Evolutionary conservation across 2,329 filamentous ascomycete genomes (phyloP), one percentile per base, ranked within the genome.

Genomic region (Botrytis fragariae): DNA sequence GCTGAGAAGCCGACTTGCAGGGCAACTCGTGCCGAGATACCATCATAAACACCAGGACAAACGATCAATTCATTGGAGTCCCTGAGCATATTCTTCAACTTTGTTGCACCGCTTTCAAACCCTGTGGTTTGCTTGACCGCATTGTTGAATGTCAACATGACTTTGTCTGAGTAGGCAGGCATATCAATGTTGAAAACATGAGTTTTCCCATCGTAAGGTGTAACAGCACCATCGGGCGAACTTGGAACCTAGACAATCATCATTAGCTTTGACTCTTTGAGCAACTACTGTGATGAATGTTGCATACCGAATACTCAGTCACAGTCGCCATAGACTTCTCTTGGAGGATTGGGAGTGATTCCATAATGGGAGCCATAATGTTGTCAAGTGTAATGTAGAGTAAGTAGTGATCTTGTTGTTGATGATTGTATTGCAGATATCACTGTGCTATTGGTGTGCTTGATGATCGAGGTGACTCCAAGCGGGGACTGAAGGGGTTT

Each of bases 21-120:
- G 1, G 90, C 90, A 73, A 92, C 86, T 1, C 90, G 84, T 0
- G 90, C 90, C 4, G 88, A 89, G 71, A 92, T 85, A 12, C 91
- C 91, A 83, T 93, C 91, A 78, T 91, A 91, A 1, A 93, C 90
- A 44, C 91, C 91, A 0, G 91, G 91, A 20, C 71, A 65, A 42
- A 74, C 69, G 37, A 75, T 72, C 35, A 75, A 65, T 29, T 72
- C 59, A 44, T 72, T 71, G 16, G 64, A 39, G 20, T 71, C 59
- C 3, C 44, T 45, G 44, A 74, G 48, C 72, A 74, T 73, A 7
- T 61, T 57, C 25, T 71, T 67, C 42, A 74, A 69, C 62, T 74
- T 74, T 29, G 74, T 60, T 45, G 72, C 64, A 35, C 69, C 69
- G 44, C 39, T 70, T 20, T 20, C 18, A 35, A 45, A 60, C n/a